Conservation (phyloP, 768 basidiomycete species). For the Cyclocybe cylindracea region DNA sequence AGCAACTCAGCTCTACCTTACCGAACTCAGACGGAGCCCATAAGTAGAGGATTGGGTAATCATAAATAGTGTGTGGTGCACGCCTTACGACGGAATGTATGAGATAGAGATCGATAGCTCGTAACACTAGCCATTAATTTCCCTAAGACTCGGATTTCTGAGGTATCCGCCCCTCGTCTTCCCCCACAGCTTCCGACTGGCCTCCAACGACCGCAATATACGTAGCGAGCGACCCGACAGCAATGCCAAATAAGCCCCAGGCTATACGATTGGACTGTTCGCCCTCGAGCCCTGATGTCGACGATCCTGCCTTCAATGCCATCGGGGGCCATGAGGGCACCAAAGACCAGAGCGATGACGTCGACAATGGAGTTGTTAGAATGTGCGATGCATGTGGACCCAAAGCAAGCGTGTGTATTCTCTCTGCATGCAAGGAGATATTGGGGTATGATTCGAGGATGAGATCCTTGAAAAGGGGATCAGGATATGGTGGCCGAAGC, state of each 20-base stretch:
- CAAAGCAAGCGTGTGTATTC: conserved; percentile 38
- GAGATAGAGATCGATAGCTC: too few species aligned
- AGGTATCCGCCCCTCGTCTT: not conserved
- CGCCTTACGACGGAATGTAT: too few species aligned
- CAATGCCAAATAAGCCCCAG: conserved; percentile 54
- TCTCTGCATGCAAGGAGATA: conserved; percentile 59
- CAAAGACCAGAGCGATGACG: conserved; percentile 39
- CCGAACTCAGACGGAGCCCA: too few species aligned
- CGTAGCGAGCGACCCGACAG: conserved; percentile 41
- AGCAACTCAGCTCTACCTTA: too few species aligned
- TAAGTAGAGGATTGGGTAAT: too few species aligned
- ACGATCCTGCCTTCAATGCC: too few species aligned
- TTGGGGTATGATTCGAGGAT: conserved; percentile 56
- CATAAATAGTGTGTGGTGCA: too few species aligned
- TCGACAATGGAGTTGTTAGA: conserved; percentile 9
- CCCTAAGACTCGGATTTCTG: too few species aligned
- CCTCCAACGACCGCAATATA: conserved; percentile 33
- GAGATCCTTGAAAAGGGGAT: conserved; percentile 56
- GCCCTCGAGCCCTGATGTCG: conserved; percentile 38
- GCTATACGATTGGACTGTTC: conserved; percentile 47
- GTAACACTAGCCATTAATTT: too few species aligned
- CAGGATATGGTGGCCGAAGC: conserved; percentile 58
- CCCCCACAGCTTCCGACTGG: conserved; percentile 9
- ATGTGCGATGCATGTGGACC: conserved; percentile 16
- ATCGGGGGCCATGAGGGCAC: conserved; percentile 30